Evolutionary conservation across 768 basidiomycete genomes (phyloP), one percentile per base, ranked within the genome.

Genomic region (Boletales sp.): DNA sequence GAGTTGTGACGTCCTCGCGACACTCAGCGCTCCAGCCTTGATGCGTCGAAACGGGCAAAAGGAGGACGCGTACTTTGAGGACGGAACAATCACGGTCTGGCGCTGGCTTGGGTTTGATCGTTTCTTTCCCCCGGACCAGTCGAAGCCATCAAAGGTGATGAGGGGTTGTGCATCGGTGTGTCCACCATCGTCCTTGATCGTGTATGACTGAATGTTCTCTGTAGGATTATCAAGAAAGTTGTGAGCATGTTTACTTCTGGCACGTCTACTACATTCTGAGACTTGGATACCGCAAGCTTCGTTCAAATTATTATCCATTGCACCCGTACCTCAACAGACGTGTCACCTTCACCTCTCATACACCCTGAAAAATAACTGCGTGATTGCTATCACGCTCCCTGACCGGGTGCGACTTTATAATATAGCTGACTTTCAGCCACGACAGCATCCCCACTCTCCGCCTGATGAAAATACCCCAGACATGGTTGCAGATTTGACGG

Each of bases 141-240:
- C 56, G 50, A 30, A 61, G 37, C 46, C 71, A 58, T 64, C 64
- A 40, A 70, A 62, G 34, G 64, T 74, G 19, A 70, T 82, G 57
- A 71, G 81, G 53, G 84, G 84, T 17, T 81, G 80, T 53, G 74
- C 78, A 42, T 81, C 82, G 43, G 86, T 88, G 66, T 31, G 81
- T 44, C 32, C 41, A 7, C 2, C 18, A 13, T 43, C 18, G 8
- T 47, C 41, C 43, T 39, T 39, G 14, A 3, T 3, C 37, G 9
- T 36, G 17, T 14, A 42, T 36, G 25, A 18, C 49, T 60, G 41
- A 57, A 46, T 4, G 3, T 35, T 34, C n/a, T 33, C 32, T 12
- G 35, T 40, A 90, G 87, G 88, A 90, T 63, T 89, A 82, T 60
- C 83, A 82, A 57, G 84, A 89, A 58, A 88, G 86, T 64, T 75